Percentiles rank a stretch among this genome's conserved stretches.
phyloP scores from a whole-genome alignment of 768 basidiomycete genomes.

The Boletellus ananiceps region DNA sequence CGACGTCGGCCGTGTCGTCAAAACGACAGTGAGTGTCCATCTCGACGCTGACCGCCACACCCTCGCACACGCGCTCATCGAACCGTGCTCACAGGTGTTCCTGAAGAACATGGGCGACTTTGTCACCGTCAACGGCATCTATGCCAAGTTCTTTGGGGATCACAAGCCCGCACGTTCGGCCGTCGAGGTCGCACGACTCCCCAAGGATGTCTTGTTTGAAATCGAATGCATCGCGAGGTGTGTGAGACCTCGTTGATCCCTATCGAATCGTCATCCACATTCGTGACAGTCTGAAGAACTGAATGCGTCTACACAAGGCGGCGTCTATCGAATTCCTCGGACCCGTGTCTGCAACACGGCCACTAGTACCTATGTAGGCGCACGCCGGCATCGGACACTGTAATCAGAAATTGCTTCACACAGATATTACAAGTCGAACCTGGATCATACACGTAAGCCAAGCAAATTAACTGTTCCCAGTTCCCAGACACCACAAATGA shows the following conservation, averaged over 20 bases:
- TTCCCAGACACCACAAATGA: background rate
- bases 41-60: background rate
- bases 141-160: slow-evolving; percentile 78
- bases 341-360: no score
- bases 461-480: background rate
- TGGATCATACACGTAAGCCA: background rate
- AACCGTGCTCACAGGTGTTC: slow-evolving; percentile 58
- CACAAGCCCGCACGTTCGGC: slow-evolving; percentile 93
- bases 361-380: no score
- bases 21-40: slow-evolving; percentile 72
- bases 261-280: background rate
- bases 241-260: slow-evolving; percentile 12
- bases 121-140: slow-evolving; percentile 72
- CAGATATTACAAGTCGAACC: slow-evolving; percentile 1
- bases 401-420: background rate
- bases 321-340: no score
- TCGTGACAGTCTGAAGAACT: slow-evolving; percentile 19
- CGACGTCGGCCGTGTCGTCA: slow-evolving; percentile 75
- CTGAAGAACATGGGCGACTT: slow-evolving; percentile 93
- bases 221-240: slow-evolving; percentile 85
- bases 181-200: slow-evolving; percentile 85
- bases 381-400: background rate
- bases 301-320: background rate
- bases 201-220: slow-evolving; percentile 89
- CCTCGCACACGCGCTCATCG: background rate